Conservation (phyloP, 2,329 filamentous ascomycete genomes). For the Fusarium odoratissimum region DNA sequence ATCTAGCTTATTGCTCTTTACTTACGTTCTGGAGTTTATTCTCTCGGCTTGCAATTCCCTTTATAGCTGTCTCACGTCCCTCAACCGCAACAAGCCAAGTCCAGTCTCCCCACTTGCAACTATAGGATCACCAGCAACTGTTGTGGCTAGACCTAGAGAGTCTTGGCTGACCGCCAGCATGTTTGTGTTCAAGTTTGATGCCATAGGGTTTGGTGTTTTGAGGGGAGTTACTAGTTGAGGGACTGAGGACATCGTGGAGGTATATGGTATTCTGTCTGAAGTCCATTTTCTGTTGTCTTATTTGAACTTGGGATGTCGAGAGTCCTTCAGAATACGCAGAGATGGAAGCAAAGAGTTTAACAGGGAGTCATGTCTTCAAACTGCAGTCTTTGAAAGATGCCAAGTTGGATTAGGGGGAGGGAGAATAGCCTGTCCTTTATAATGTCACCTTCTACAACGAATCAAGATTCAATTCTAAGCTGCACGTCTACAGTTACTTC, state of each 20-base stretch:
- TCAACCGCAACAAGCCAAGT: background rate
- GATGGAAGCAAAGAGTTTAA: too few relatives aligned
- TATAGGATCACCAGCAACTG: background rate
- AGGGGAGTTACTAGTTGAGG: background rate
- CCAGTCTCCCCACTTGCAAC: background rate
- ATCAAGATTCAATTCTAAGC: background rate
- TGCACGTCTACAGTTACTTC: too few relatives aligned
- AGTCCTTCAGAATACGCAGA: too few relatives aligned
- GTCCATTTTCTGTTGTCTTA: too few relatives aligned
- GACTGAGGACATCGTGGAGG: background rate
- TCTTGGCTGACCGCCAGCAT: fast-evolving
- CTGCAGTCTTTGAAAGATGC: background rate
- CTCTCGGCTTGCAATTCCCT: background rate
- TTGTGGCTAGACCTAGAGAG: background rate
- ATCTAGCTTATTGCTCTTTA: background rate
- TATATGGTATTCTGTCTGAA: background rate
- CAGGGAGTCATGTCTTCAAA: background rate
- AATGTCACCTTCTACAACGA: background rate
- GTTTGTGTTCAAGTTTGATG: background rate
- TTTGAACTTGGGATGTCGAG: background rate
- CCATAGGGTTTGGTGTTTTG: too few relatives aligned
- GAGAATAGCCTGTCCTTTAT: background rate
- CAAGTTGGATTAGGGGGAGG: background rate
- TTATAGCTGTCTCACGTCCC: too few relatives aligned
- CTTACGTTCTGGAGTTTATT: fast-evolving